Percentiles rank a stretch among this genome's conserved stretches.
phyloP scores from a whole-genome alignment of 768 basidiomycete genomes.

The Omphalotus guepiniiformis region DNA sequence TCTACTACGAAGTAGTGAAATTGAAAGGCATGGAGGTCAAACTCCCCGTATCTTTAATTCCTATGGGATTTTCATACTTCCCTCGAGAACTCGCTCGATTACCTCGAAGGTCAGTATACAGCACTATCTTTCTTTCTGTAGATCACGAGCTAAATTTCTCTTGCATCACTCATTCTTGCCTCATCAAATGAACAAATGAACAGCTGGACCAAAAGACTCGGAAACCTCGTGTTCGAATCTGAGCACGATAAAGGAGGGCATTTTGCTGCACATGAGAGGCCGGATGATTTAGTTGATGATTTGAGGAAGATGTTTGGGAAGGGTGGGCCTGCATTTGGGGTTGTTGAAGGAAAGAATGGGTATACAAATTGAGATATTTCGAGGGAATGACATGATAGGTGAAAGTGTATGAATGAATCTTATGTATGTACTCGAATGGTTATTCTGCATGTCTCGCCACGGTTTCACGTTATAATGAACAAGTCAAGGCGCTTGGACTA shows the following conservation, averaged over 20 bases:
- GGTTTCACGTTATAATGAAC: too few species aligned
- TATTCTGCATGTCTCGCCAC: too few species aligned
- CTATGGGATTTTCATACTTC: neutral
- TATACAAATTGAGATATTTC: conserved; percentile 16
- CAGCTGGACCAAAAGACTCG: neutral
- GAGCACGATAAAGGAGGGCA: conserved; percentile 1
- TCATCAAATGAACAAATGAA: neutral
- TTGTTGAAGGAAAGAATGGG: conserved; percentile 25
- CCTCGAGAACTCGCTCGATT: neutral
- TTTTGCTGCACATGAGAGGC: conserved; percentile 11
- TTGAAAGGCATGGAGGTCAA: neutral
- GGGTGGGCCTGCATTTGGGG: conserved; percentile 27
- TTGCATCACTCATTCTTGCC: too few species aligned
- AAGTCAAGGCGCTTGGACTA: too few species aligned
- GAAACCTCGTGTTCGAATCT: conserved; percentile 7
- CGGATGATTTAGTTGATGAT: conserved; percentile 25
- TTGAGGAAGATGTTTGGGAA: conserved; percentile 34
- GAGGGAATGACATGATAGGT: too few species aligned
- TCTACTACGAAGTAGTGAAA: conserved; percentile 13
- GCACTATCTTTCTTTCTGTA: too few species aligned
- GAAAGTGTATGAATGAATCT: too few species aligned
- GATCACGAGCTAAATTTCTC: too few species aligned
- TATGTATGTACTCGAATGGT: too few species aligned
- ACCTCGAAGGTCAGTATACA: neutral
- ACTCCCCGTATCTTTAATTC: neutral